These are phyloP conservation scores for Nicotiana obtusifolia DNA, from an alignment of 257 asterid species.

Conservation along the genomic window DNA sequence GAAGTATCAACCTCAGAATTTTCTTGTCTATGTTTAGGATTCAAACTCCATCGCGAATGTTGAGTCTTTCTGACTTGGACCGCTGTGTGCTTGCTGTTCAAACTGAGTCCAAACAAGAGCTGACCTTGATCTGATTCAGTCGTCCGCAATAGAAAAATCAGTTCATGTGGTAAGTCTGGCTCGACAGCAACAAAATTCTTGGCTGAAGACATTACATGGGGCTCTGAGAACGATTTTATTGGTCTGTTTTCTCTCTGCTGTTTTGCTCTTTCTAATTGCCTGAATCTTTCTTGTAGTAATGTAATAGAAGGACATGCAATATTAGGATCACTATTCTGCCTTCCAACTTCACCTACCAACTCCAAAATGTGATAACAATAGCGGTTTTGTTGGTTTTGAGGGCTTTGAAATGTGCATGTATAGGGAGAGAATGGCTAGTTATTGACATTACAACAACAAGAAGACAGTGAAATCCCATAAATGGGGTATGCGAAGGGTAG, in stretches of 20 bases:
- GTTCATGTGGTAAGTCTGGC: not conserved
- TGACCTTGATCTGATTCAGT: conserved; percentile 7
- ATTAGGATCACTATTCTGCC: conserved; percentile 9
- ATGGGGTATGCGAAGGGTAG: no score
- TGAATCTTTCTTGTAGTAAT: conserved; percentile 32
- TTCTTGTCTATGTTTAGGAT: conserved; percentile 1
- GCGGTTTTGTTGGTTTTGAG: not conserved
- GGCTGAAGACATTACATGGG: not conserved
- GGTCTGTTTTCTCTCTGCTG: conserved; percentile 20
- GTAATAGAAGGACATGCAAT: conserved; percentile 27
- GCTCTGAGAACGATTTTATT: conserved; percentile 6
- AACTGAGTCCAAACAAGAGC: conserved; percentile 13
- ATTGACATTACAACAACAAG: no score
- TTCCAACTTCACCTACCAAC: not conserved
- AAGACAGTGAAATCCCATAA: no score
- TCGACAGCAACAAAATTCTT: not conserved
- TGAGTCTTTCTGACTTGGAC: not conserved
- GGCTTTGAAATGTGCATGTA: not conserved
- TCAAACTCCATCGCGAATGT: not conserved
- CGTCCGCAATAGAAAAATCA: not conserved
- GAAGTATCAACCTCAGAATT: conserved; percentile 30
- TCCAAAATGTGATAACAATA: not conserved
- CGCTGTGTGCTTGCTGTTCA: conserved; percentile 13
- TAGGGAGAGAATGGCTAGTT: not conserved
- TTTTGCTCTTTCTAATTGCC: conserved; percentile 22